These are phyloP conservation scores for Phytopythium chamaehyphon DNA, from an alignment of 352 stramenopile species.

Conservation along the genomic window DNA sequence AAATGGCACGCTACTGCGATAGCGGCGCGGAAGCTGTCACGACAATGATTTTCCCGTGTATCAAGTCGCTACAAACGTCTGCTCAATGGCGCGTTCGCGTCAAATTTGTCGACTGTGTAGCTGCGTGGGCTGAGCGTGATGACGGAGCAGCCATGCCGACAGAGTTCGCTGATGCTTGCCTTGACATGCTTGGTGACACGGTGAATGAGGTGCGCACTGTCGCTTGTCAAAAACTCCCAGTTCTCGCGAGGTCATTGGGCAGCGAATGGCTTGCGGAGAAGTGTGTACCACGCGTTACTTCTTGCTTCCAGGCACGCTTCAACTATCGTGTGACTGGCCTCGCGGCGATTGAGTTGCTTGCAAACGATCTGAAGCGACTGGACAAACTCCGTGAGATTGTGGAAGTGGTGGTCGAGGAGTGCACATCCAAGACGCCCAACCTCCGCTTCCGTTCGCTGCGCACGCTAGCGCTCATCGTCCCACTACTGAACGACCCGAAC, in stretches of 20 bases:
- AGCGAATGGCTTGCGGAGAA: conserved; percentile 74
- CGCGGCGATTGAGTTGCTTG: conserved; percentile 60
- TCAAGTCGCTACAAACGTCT: conserved; percentile 64
- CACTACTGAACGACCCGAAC: conserved; percentile 57
- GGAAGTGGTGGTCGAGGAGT: conserved; percentile 65
- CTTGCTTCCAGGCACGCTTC: conserved; percentile 73
- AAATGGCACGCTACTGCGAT: conserved; percentile 76
- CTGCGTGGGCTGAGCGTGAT: conserved; percentile 66
- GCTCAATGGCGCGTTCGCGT: conserved; percentile 79
- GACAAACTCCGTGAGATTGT: conserved; percentile 70
- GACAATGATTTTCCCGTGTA: conserved; percentile 64
- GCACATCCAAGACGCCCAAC: conserved; percentile 75
- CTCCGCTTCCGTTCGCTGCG: conserved; percentile 77
- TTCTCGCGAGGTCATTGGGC: conserved; percentile 66
- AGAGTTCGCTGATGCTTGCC: conserved; percentile 68
- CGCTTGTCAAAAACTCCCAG: conserved; percentile 57
- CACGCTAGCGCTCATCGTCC: conserved; percentile 59
- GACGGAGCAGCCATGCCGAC: conserved; percentile 50
- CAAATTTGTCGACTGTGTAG: conserved; percentile 84
- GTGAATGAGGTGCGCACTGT: conserved; percentile 72
- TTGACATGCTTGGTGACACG: conserved; percentile 62
- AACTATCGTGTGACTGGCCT: conserved; percentile 67
- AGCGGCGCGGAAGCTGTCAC: conserved; percentile 58
- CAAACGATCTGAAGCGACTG: conserved; percentile 50
- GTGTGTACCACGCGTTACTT: conserved; percentile 49